Base-by-base conservation (phyloP, 2,329 filamentous ascomycete genomes). In the Dactylonectria macrodidyma region DNA sequence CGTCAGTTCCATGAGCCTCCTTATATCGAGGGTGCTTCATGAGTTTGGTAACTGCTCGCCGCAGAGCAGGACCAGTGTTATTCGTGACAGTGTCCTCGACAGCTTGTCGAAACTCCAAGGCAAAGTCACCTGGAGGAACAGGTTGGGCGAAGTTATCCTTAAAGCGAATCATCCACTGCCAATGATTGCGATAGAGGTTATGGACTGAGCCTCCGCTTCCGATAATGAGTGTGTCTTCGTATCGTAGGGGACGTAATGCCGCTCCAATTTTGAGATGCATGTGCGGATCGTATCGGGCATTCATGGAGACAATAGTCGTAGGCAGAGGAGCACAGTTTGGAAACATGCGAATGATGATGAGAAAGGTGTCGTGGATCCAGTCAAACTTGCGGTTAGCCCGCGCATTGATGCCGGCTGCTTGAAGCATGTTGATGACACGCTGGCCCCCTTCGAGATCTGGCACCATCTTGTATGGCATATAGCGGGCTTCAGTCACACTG, bases 311-410 rank as follows among this genome's bases (percentile, higher is more conserved):
- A 14, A 63, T 57, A 14, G 88, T 90, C 0, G 90, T 91, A 0
- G 90, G 90, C 3, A 46, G 57, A 9, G 91, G 90, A 73, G 88
- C 90, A 33, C 81, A 83, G 2, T 74, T 70, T 0, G 90, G 90
- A 72, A 92, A 92, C 90, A 92, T 92, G 59, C 89, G 84, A 75
- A 92, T 90, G 9, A 92, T 81, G 68, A 92, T 87, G 3, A 92
- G 84, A 77, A 89, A 92, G 0, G 89, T 91, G 79, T 92, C 91
- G 81, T 92, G 90, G 75, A 92, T 92, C 90, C 90, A 92, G 76
- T 92, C 88, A 73, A 92, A 92, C 0, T 75, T 82, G 0, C 82
- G 73, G 76, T 92, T 89, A 1, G 78, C 79, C 14, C 78, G 75
- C 2, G 85, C 88, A 50, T 87, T 82, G 78, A 92, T 87, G 12